Percentiles rank a stretch among this genome's conserved stretches.
Conservation (phyloP, 805 yeast species). For the Cephaloascus fragrans region DNA sequence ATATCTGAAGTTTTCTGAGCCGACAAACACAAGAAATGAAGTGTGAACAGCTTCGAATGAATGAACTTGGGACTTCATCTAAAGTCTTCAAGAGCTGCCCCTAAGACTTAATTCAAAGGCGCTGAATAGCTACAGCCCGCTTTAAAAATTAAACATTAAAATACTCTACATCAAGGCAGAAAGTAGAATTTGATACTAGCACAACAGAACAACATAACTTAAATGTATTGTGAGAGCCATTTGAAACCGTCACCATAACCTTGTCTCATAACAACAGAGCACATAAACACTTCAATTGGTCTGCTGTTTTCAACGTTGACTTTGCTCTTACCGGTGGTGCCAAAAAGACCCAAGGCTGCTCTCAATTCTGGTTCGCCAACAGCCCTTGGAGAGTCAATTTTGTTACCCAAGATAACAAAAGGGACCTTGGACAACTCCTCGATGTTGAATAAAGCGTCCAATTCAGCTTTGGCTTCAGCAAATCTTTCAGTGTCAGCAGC, state of each 20-base stretch:
- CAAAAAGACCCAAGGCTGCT: constrained; percentile 77
- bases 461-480: constrained; percentile 88
- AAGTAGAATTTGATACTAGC: too few relatives aligned
- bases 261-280: constrained; percentile 96
- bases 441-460: constrained; percentile 85
- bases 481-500: constrained; percentile 96
- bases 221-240: constrained; percentile 96
- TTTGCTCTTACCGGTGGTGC: constrained; percentile 85
- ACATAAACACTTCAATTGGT: constrained; percentile 95
- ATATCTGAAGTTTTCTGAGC: too few relatives aligned
- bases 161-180: too few relatives aligned
- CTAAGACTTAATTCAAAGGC: too few relatives aligned
- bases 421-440: constrained; percentile 89
- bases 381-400: constrained; percentile 90
- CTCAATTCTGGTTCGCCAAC: constrained; percentile 92
- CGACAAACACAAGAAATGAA: too few relatives aligned
- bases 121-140: too few relatives aligned
- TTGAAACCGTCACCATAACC: constrained; percentile 98
- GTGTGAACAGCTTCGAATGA: too few relatives aligned
- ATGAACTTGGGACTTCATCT: too few relatives aligned
- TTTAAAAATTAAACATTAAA: too few relatives aligned
- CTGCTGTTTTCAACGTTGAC: constrained; percentile 61
- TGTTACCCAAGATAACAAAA: constrained; percentile 89
- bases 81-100: too few relatives aligned
- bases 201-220: too few relatives aligned